Conservation (phyloP, 2,329 filamentous ascomycete species). For the Calcarisporium arbuscula region DNA sequence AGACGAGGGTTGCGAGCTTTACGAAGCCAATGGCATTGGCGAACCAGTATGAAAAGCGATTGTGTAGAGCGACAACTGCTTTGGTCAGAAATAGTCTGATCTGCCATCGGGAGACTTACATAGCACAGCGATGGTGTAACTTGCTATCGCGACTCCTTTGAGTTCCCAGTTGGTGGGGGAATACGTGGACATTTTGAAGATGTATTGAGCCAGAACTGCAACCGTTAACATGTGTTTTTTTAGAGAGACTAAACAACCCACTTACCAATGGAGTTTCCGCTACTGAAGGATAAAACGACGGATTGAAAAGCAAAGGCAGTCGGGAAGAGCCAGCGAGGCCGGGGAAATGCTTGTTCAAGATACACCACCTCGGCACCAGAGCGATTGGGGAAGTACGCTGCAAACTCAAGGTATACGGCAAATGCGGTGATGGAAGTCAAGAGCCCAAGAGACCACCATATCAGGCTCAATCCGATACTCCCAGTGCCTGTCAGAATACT, state of each 20-base stretch:
- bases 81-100: background rate
- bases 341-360: constrained; percentile 60
- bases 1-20: constrained; percentile 57
- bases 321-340: constrained; percentile 58
- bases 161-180: constrained; percentile 53
- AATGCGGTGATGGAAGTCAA: constrained; percentile 50
- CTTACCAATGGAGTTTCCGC: constrained; percentile 51
- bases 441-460: constrained; percentile 61
- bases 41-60: constrained; percentile 48
- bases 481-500: constrained; percentile 53
- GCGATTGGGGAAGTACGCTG: constrained; percentile 59
- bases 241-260: constrained; percentile 17
- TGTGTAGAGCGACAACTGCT: constrained; percentile 42
- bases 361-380: constrained; percentile 63
- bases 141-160: constrained; percentile 60
- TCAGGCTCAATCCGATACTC: constrained; percentile 54
- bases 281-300: constrained; percentile 59
- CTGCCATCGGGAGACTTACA: constrained; percentile 29
- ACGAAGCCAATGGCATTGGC: constrained; percentile 51
- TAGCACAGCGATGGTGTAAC: constrained; percentile 52
- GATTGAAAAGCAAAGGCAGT: constrained; percentile 58
- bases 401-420: constrained; percentile 56
- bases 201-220: constrained; percentile 53
- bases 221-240: background rate
- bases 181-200: constrained; percentile 50